Conservation (phyloP, 805 yeast genomes). For the Candida endomychidarum region DNA sequence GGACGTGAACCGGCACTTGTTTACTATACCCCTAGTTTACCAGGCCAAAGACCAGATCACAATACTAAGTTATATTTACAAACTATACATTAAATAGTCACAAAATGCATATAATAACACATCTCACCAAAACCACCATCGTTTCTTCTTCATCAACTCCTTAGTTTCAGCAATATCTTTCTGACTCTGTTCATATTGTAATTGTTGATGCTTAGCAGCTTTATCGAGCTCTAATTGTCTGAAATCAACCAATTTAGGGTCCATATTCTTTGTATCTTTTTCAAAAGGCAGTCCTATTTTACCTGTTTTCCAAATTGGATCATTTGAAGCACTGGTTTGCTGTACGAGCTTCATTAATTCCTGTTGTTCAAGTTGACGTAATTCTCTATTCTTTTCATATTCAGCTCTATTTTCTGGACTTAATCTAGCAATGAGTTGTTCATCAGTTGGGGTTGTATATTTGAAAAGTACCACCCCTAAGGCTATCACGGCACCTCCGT, state of each 20-base stretch:
- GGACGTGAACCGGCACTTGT: no score
- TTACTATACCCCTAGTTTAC: no score
- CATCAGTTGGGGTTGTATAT: constrained; percentile 83
- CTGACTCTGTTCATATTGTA: constrained; percentile 33
- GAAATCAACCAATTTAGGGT: constrained; percentile 40
- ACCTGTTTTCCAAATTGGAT: constrained; percentile 84
- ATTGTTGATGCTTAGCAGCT: constrained; percentile 41
- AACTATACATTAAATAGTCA: neutral
- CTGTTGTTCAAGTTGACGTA: constrained; percentile 67
- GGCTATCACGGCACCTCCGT: constrained; percentile 68
- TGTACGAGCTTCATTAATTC: constrained; percentile 67
- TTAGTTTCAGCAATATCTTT: constrained; percentile 30
- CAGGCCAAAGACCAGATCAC: no score
- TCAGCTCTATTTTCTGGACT: constrained; percentile 83
- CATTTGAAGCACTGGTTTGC: constrained; percentile 62
- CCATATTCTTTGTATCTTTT: constrained; percentile 36
- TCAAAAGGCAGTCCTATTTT: constrained; percentile 69
- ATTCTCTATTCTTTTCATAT: constrained; percentile 61
- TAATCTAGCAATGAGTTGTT: constrained; percentile 65
- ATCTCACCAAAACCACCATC: constrained; percentile 20
- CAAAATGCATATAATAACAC: neutral
- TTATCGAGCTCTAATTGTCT: constrained; percentile 48
- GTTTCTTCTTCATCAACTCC: constrained; percentile 23
- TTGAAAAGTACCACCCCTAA: constrained; percentile 70
- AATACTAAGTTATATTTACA: constrained; percentile 5